Conservation (phyloP, 768 basidiomycete species). For the Boletus subcaerulescens region DNA sequence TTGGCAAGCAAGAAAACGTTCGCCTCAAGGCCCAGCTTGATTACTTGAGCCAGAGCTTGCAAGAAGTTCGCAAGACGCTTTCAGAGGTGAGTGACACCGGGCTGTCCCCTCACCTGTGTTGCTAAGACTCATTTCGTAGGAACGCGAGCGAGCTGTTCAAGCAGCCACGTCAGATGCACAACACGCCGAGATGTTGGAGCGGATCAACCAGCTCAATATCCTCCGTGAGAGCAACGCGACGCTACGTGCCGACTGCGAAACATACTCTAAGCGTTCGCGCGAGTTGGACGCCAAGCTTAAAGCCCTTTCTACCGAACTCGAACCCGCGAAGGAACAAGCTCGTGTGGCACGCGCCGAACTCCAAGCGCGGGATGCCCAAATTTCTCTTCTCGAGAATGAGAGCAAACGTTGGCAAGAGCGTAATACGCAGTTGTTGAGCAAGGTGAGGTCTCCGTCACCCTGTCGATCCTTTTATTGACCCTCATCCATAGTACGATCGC, state of each 20-base stretch:
- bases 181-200: conserved; percentile 79
- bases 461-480: neutral
- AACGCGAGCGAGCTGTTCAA: conserved; percentile 75
- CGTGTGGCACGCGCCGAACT: conserved; percentile 68
- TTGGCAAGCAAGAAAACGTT: conserved; percentile 72
- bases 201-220: conserved; percentile 84
- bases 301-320: conserved; percentile 56
- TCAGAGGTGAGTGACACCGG: conserved; percentile 52
- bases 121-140: conserved; percentile 41
- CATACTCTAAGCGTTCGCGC: conserved; percentile 61
- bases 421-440: conserved; percentile 74
- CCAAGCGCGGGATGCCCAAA: conserved; percentile 63
- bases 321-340: conserved; percentile 72
- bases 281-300: conserved; percentile 66
- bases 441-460: conserved; percentile 43
- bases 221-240: conserved; percentile 87
- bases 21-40: conserved; percentile 76
- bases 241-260: conserved; percentile 72
- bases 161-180: conserved; percentile 70
- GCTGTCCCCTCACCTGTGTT: neutral
- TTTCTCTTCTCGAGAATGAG: conserved; percentile 71
- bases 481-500: conserved; percentile 65
- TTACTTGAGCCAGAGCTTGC: conserved; percentile 62
- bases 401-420: conserved; percentile 82
- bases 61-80: conserved; percentile 66